Base-by-base conservation (phyloP, 2,329 filamentous ascomycete species). In the Scolecobasidium constrictum region DNA sequence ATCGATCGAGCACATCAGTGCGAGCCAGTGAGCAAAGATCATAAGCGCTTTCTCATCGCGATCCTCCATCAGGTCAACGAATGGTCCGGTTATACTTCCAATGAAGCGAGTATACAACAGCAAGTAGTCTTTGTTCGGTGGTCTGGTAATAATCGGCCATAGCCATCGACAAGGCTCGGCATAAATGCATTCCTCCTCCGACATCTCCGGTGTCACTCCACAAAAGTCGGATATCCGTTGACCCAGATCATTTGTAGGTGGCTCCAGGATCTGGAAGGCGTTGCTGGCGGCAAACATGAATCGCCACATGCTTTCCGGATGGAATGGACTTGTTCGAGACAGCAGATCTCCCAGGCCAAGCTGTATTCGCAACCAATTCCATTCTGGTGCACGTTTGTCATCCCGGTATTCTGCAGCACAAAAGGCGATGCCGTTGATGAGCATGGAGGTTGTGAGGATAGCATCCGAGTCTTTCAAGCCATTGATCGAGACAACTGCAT, bases 21-120 rank as follows among this genome's bases (percentile, higher is more conserved):
- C 39, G n/a, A 47, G 26, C 47, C 45, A 49, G 35, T 49, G 46
- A 5, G 37, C 45, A 22, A 47, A 49, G 9, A 49, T 34, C 23
- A 49, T 2, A 39, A 49, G 22, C 3, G 47, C 47, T 20, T 19
- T 43, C 12, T 16, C 19, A 28, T 49, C 47, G 15, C 22, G 15
- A 13, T n/a, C 35, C 40, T 49, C 45, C 18, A 49, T 22, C 17
- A 49, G 19, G 11, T 9, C 21, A 20, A 48, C 26, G 19, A 48
- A 46, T 2, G 16, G 3, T 5, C 33, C n/a, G 15, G 21, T 17
- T 3, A 48, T 46, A 12, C 40, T 37, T 2, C 46, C 46, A 16
- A 46, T 35, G 4, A 38, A 43, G 35, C 40, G 35, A 11, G 40
- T 20, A 38, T 48, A 48, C 18, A 36, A 16, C 13, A 20, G 31